These are phyloP conservation scores for Aspergillus candidus DNA, from an alignment of 2,329 filamentous ascomycete genomes.

Conservation along the genomic window DNA sequence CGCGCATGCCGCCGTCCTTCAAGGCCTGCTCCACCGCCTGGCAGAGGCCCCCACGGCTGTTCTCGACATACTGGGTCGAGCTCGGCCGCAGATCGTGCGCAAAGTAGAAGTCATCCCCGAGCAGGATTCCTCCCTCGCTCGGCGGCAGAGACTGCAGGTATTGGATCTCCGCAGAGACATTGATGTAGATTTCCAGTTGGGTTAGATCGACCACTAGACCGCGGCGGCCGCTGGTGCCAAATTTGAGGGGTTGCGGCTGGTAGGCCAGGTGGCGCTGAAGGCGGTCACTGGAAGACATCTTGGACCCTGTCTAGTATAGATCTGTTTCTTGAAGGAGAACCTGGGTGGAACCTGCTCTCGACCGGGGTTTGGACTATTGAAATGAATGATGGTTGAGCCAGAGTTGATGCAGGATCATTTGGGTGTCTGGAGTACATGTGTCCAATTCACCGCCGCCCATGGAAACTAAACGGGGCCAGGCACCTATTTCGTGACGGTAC, in stretches of 20 bases:
- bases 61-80: constrained; percentile 25
- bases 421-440: too few relatives aligned
- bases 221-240: constrained; percentile 31
- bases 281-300: background rate
- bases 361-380: too few relatives aligned
- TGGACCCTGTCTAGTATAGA: too few relatives aligned
- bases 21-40: constrained; percentile 28
- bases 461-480: too few relatives aligned
- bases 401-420: too few relatives aligned
- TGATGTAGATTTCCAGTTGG: constrained; percentile 31
- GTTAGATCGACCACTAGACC: constrained; percentile 28
- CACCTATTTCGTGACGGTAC: too few relatives aligned
- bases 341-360: too few relatives aligned
- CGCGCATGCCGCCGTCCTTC: constrained; percentile 22
- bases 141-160: constrained; percentile 24
- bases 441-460: too few relatives aligned
- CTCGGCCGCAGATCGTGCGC: constrained; percentile 30
- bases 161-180: constrained; percentile 27
- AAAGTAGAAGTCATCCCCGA: constrained; percentile 29
- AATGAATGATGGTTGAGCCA: too few relatives aligned
- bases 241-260: constrained; percentile 25
- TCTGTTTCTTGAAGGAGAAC: too few relatives aligned
- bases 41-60: constrained; percentile 24
- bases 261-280: constrained; percentile 16
- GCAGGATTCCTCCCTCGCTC: constrained; percentile 23